Evolutionary conservation across 2,329 filamentous ascomycete genomes (phyloP), one percentile per base, ranked within the genome.

Genomic region (Curvularia eragrostidis): DNA sequence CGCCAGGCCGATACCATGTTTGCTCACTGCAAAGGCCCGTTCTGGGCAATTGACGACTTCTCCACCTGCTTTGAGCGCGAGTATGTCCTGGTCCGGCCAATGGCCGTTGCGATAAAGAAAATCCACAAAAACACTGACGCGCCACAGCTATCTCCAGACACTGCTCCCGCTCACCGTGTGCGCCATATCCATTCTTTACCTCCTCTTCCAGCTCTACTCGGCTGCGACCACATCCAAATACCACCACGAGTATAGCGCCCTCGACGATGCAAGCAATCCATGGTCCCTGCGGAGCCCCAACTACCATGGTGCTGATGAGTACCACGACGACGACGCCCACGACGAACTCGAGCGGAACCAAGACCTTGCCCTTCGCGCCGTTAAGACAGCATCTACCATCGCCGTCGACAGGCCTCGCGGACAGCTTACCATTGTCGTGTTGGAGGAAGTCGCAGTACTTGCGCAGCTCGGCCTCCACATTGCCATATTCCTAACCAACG

Each of bases 371-470:
- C 77, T 89, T 44, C 81, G 80, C 54, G 80, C 83, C 47, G 84
- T 83, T n/a, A 78, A 80, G 48, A 80, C 81, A 44, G 76, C 81
- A 59, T 82, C 82, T 12, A 77, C 84, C 48, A 85, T 93, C 47
- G 87, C 91, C 59, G 82, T 93, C 57, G 89, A 95, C 76, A 89
- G 85, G 43, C 95, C 95, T 1, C 82, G 85, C 8, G 92, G 86
- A 42, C 89, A 96, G 78, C 79, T 89, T 39, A 77, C 89, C 8
- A 82, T 92, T 12, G 85, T 94, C 5, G 69, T 89, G 1, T 67
- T 94, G 8, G 95, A 99, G 79, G 87, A 91, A 68, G 74, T 92
- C 9, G 89, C 90, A 26, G 84, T 97, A 32, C 75, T 88, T 52
- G 91, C 85, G 12, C 83, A 95, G 65, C 77, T 97, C 54, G 87